Conservation (phyloP, 768 basidiomycete species). For the Xerocomellus amylosporus region DNA sequence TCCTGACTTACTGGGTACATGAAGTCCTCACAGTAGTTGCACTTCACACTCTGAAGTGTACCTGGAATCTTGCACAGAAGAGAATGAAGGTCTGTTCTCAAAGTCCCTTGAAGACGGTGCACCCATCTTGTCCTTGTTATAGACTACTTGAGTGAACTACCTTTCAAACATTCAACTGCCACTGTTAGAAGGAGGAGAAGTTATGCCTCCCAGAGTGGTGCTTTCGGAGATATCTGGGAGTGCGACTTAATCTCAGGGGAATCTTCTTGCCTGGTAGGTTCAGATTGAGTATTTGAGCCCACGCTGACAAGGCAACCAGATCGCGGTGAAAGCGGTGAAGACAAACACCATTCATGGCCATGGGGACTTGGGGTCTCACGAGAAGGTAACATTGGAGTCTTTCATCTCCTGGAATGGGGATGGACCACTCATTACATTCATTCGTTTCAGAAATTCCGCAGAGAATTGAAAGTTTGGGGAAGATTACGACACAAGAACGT, state of each 20-base stretch:
- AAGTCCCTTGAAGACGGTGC: neutral
- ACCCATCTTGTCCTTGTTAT: neutral
- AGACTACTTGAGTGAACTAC: slow-evolving; percentile 9
- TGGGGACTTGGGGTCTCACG: neutral
- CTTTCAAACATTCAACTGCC: slow-evolving; percentile 1
- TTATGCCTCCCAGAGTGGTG: slow-evolving; percentile 11
- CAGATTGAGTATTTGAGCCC: neutral
- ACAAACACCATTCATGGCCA: neutral
- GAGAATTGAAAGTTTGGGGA: slow-evolving; percentile 27
- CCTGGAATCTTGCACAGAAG: slow-evolving; percentile 1
- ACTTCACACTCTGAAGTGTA: slow-evolving; percentile 12
- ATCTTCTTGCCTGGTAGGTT: slow-evolving; percentile 5
- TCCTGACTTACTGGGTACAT: neutral
- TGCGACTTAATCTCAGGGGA: slow-evolving; percentile 18
- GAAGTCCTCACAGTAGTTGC: slow-evolving; percentile 12
- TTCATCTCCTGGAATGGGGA: neutral
- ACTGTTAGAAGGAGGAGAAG: neutral
- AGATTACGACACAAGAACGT: slow-evolving; percentile 23
- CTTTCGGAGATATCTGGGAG: slow-evolving; percentile 24
- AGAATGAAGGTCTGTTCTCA: slow-evolving; percentile 7
- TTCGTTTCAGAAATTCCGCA: slow-evolving; percentile 24
- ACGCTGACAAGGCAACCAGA: slow-evolving; percentile 3
- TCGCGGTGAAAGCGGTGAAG: slow-evolving; percentile 23
- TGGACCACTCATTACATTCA: neutral
- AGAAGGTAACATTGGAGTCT: slow-evolving; percentile 12